Evolutionary conservation across 306 rosid species (phyloP), one percentile per base, ranked within the genome.

Genomic region (Rosa multiflora): DNA sequence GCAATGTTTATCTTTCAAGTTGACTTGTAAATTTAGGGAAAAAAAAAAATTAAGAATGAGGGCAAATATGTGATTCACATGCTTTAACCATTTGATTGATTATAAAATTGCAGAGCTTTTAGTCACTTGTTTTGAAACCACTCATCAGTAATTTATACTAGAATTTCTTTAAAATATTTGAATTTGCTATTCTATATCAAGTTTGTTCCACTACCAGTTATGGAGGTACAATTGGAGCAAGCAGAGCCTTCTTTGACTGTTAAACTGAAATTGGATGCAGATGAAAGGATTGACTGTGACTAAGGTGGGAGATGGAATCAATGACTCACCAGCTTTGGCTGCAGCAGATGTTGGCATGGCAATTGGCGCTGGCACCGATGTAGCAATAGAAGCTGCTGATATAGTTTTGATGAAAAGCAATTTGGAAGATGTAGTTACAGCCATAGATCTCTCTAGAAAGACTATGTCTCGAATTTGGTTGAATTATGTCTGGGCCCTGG

Each of bases 321-420:
- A 94, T 49, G 99, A 94, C 88, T 92, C 99, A 0, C 97, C 97
- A 1, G 99, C 97, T 4, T 84, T 94, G 83, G 97, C 78, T 77
- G 99, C 99, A 74, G 99, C 97, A 15, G 97, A 94, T 72, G 94
- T 94, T 44, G 99, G 99, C 20, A 92, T 94, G 93, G 99, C 99
- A 64, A 94, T 92, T 73, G 99, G 97, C 51, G 97, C 97, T 10
- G 99, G 99, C 76, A 94, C 97, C 32, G 92, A 94, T n/a, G 79
- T 94, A 44, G 99, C 94, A 9, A 88, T 94, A 67, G 99, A 94
- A 86, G 97, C 97, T 47, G 99, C 99, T 26, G 97, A 94, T 78
- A 85, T 94, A 77, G 97, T 94, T 85, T 92, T 94, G 18, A 80
- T 91, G 56, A 90, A 90, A 80, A 94, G 97, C 88, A 86, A 86